phyloP scores from a whole-genome alignment of 1,284 basidiomycete species.

The Moesziomyces antarcticus region DNA sequence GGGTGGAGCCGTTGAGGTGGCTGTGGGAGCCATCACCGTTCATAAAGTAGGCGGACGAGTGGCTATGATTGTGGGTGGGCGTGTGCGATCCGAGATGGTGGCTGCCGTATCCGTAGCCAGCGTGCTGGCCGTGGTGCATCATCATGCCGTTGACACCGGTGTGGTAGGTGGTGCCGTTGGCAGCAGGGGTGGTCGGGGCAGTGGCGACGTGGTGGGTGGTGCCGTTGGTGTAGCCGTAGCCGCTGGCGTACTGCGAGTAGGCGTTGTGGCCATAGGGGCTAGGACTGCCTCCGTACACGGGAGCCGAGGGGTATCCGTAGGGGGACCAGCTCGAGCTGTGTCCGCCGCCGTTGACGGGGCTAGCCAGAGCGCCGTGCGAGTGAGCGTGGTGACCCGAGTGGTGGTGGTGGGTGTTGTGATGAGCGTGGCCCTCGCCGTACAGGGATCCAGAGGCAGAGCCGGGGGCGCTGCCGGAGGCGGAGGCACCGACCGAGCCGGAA shows the following conservation, averaged over 20 bases:
- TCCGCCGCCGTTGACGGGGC: constrained; percentile 47
- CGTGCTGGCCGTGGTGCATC: constrained; percentile 55
- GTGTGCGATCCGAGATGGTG: constrained; percentile 52
- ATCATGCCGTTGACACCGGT: constrained; percentile 49
- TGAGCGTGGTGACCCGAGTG: constrained; percentile 41
- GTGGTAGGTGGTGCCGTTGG: constrained; percentile 39
- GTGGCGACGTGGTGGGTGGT: constrained; percentile 39
- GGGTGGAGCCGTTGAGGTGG: constrained; percentile 47
- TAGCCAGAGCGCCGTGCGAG: constrained; percentile 37
- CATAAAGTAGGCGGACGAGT: constrained; percentile 52
- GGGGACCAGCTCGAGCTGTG: constrained; percentile 53
- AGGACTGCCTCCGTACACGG: constrained; percentile 46
- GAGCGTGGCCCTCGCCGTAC: constrained; percentile 48
- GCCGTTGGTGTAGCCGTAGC: constrained; percentile 49
- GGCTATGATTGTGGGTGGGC: constrained; percentile 43
- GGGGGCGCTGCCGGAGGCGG: constrained; percentile 47
- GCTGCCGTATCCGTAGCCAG: constrained; percentile 45
- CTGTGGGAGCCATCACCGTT: constrained; percentile 50
- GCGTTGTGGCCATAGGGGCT: constrained; percentile 52
- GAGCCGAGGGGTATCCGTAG: constrained; percentile 49
- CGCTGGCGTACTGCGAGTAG: constrained; percentile 51
- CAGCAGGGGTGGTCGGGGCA: constrained; percentile 46
- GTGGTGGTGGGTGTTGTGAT: constrained; percentile 42
- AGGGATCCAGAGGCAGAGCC: constrained; percentile 46
- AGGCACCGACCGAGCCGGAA: constrained; percentile 42